Percentiles rank a stretch among this genome's conserved stretches.
Evolutionary conservation across 2,329 filamentous ascomycete genomes (phyloP).

Genomic region (Biscogniauxia sp.): DNA sequence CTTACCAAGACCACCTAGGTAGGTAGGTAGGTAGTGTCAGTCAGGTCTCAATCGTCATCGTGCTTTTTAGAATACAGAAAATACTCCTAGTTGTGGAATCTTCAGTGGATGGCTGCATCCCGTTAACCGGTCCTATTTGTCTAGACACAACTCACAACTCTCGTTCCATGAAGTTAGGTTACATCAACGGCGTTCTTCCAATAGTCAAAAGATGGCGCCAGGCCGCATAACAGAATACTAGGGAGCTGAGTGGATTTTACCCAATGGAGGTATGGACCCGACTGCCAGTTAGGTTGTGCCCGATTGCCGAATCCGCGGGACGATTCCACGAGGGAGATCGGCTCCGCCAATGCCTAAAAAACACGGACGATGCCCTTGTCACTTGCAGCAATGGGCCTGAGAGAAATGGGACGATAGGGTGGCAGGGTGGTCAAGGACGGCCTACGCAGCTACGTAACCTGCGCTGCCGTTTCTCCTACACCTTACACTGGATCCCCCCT

Average conservation of each 20-base stretch:
- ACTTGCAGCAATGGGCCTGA: slow-evolving; percentile 14
- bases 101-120: slow-evolving; percentile 15
- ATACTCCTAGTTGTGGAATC: slow-evolving; percentile 6
- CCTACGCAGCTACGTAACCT: neutral
- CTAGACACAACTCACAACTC: slow-evolving; percentile 6
- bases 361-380: slow-evolving; percentile 14
- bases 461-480: neutral
- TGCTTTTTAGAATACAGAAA: neutral
- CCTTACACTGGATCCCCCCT: neutral
- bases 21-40: too few species aligned
- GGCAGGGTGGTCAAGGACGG: neutral
- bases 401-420: neutral
- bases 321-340: slow-evolving; percentile 26
- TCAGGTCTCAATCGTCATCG: slow-evolving; percentile 7
- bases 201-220: slow-evolving; percentile 17
- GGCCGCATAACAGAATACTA: slow-evolving; percentile 13
- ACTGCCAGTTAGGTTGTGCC: slow-evolving; percentile 24
- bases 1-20: too few species aligned
- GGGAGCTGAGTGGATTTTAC: slow-evolving; percentile 18
- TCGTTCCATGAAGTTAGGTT: slow-evolving; percentile 19
- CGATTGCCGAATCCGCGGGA: slow-evolving; percentile 31
- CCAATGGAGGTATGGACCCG: slow-evolving; percentile 29
- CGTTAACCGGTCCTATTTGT: neutral
- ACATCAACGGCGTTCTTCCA: slow-evolving; percentile 19
- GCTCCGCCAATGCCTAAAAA: slow-evolving; percentile 26